Conservation (phyloP, 2,329 filamentous ascomycete genomes). For the Hypoxylon sp. region DNA sequence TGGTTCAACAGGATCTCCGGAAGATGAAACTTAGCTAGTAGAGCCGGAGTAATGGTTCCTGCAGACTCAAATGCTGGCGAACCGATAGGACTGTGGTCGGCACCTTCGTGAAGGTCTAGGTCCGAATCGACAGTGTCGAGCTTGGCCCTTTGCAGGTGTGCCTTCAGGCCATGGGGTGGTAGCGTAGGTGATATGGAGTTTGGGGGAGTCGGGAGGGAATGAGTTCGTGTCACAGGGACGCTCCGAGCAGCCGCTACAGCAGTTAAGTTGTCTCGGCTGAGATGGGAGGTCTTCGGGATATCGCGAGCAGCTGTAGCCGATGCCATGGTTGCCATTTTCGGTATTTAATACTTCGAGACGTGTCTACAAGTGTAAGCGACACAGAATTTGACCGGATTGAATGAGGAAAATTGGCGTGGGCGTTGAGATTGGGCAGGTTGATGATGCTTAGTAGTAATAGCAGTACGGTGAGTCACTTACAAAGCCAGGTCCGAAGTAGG, state of each 20-base stretch:
- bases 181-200: slow-evolving; percentile 94
- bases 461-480: slow-evolving; percentile 56
- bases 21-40: slow-evolving; percentile 91
- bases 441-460: slow-evolving; percentile 28
- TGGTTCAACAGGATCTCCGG: slow-evolving; percentile 91
- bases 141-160: slow-evolving; percentile 72
- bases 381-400: slow-evolving; percentile 51
- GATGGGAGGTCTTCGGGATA: slow-evolving; percentile 71
- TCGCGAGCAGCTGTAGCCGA: slow-evolving; percentile 77
- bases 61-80: slow-evolving; percentile 76
- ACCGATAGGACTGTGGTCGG: slow-evolving; percentile 63
- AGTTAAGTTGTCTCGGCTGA: slow-evolving; percentile 78
- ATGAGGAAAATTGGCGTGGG: slow-evolving; percentile 35
- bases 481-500: slow-evolving; percentile 56
- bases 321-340: slow-evolving; percentile 76
- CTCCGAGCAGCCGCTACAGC: slow-evolving; percentile 76
- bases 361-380: slow-evolving; percentile 57
- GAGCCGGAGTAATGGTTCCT: slow-evolving; percentile 84
- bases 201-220: slow-evolving; percentile 87
- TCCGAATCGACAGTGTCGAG: slow-evolving; percentile 85
- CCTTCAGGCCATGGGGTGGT: slow-evolving; percentile 83
- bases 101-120: slow-evolving; percentile 83
- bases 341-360: slow-evolving; percentile 63
- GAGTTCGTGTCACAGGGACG: slow-evolving; percentile 73
- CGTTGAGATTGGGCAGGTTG: slow-evolving; percentile 20